Evolutionary conservation across 345 rosid genomes (phyloP), one percentile per base, ranked within the genome.

Genomic region (Microcos paniculata): DNA sequence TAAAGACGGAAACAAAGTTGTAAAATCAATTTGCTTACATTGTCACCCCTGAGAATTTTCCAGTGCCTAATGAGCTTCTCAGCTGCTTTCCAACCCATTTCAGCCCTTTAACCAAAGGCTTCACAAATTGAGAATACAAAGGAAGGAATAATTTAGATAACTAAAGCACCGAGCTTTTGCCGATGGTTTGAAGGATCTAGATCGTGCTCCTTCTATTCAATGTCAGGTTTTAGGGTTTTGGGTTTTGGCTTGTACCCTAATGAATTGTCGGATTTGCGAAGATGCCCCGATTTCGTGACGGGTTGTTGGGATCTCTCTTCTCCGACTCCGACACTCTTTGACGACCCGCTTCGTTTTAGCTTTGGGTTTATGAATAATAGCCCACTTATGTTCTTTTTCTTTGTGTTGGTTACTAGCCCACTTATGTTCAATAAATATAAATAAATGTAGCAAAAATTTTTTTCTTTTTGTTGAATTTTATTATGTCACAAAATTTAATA

Each of bases 51-150:
- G 28, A 96, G 92, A 64, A 96, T 51, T 86, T 91, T 96, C 99
- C 99, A 96, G 85, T 96, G 95, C 85, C 92, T 86, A 74, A 96
- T 92, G 55, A 96, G 96, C 74, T 92, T 96, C 87, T 93, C 94
- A 64, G 99, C 99, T 35, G 99, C 98, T 84, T 96, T 93, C 99
- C 97, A 96, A 74, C 98, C 99, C 98, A 96, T 95, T 52, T 56
- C 19, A 12, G 28, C 23, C 23, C 64, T 72, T 6, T 53, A 38
- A 72, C 51, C 62, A 13, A 58, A 61, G 26, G 16, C 51, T 26
- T 42, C 76, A 43, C 11, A 24, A 43, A 18, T 14, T 67, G 23
- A 67, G 56, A 67, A 66, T 5, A 23, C 14, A 9, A 43, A 8
- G 56, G 35, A 24, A 67, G 4, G 51, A 14, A 43, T 1, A 72